phyloP scores from a whole-genome alignment of 345 rosid species.

The Orychophragmus violaceus region DNA sequence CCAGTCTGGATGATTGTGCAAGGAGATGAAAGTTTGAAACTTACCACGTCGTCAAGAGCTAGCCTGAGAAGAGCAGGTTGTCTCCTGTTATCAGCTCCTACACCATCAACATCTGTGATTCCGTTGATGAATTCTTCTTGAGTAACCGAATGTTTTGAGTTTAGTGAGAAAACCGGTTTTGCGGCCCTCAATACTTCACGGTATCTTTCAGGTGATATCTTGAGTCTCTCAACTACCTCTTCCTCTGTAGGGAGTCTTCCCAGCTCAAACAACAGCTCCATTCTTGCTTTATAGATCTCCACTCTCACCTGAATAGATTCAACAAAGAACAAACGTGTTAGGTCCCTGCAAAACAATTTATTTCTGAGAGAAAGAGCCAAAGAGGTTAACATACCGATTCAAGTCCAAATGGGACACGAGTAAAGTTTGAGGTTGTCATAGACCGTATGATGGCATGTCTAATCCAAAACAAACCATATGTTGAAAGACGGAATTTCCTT shows the following conservation, averaged over 20 bases:
- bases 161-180: slow-evolving; percentile 63
- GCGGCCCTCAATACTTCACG: slow-evolving; percentile 73
- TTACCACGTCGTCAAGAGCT: slow-evolving; percentile 96
- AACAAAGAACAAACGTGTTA: not conserved
- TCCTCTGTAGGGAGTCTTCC: slow-evolving; percentile 65
- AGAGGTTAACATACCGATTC: slow-evolving; percentile 56
- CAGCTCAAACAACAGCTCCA: slow-evolving; percentile 55
- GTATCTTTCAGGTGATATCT: slow-evolving; percentile 80
- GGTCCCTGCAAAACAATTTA: not conserved
- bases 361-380: not conserved
- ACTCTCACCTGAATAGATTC: slow-evolving; percentile 55
- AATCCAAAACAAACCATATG: slow-evolving; percentile 89
- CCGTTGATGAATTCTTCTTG: slow-evolving; percentile 83
- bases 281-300: slow-evolving; percentile 68
- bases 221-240: slow-evolving; percentile 54
- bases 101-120: slow-evolving; percentile 63
- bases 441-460: slow-evolving; percentile 86
- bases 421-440: slow-evolving; percentile 81
- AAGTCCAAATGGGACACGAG: slow-evolving; percentile 83
- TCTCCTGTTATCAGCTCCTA: slow-evolving; percentile 58
- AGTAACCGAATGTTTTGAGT: slow-evolving; percentile 62
- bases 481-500: slow-evolving; percentile 71
- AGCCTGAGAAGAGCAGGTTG: slow-evolving; percentile 89
- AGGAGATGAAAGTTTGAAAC: not conserved
- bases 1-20: not conserved